Base-by-base conservation (phyloP, 1,284 basidiomycete genomes). In the Athelia psychrophila region DNA sequence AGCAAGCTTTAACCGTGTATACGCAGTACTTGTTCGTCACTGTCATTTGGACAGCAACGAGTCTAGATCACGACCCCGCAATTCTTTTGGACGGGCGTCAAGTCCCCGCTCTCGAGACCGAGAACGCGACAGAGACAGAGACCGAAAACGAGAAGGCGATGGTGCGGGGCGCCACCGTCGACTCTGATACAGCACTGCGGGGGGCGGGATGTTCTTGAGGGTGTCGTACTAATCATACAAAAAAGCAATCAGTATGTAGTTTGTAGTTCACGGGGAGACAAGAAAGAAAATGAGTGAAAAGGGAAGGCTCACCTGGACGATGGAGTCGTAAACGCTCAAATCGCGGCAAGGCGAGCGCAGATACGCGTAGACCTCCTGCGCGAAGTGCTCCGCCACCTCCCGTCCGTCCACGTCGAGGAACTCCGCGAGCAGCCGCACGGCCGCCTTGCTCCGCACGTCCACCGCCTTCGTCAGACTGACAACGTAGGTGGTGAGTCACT, bases 291-390 rank as follows among this genome's bases (percentile, higher is more conserved):
- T n/a, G n/a, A n/a, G n/a, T n/a, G n/a, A n/a, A n/a, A n/a, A n/a
- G n/a, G n/a, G n/a, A n/a, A n/a, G n/a, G 62, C 78, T 59, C 63
- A 89, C 91, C 79, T 94, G 91, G 13, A 83, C 88, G n/a, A 84
- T 77, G 12, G 76, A 77, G 64, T 95, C 93, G 63, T 93, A 95
- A 18, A 81, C 76, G 47, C 83, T 79, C 22, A 95, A 74, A 66
- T 91, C 89, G 57, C 83, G 83, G 66, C 84, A 94, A 2, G 93
- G 93, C 10, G 91, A 93, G 48, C 93, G 80, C 22, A 95, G 74
- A 65, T 89, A 95, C 35, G 79, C 83, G 65, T 93, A 94, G 20
- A 95, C 77, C 70, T 95, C 93, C 70, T 95, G 93, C 8, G 87
- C 88, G 69, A 95, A 93, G 68, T 95, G 93, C 63, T 95, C 92